Base-by-base conservation (phyloP, 768 basidiomycete species). In the Russula sp. region DNA sequence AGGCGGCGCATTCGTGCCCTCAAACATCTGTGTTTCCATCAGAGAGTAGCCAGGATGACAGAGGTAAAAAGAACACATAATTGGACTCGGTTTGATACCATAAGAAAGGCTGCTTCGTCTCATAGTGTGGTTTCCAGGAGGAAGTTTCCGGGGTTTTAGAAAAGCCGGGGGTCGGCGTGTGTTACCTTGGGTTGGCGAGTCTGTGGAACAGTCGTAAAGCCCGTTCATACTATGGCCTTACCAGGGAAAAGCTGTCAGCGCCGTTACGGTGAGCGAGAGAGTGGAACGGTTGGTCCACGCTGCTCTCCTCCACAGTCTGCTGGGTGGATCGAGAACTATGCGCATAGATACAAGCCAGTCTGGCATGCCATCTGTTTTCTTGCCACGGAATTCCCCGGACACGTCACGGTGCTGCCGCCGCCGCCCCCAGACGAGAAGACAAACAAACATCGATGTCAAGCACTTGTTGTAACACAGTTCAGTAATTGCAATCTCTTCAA, bases 281-380 rank as follows among this genome's bases (percentile, higher is more conserved):
- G 20, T n/a, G 49, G 16, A 20, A 42, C 10, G 42, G 34, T 37
- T 13, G 31, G 31, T 83, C 31, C 55, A 85, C 84, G 87, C 71
- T 87, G 84, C 73, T 85, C 84, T 8, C 82, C 78, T 14, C 86
- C 85, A 62, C 80, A 81, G 60, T 84, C 76, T 11, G 79, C 73
- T 0, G 82, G 80, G 71, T 89, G 85, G 31, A 88, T 83, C 88
- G 86, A 89, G 70, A 87, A 87, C 75, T 82, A 89, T 2, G 87
- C 82, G 72, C 88, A 91, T 37, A 78, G 78, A 68, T 88, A 90
- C 20, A 81, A 81, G 18, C 80, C 82, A 0, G 77, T 68, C 0
- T 86, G 85, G 68, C 88, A 90, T 9, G 35, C 27, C 27, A 3
- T 27, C 27, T 10, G 35, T 10, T 8, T 86, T 18, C 78, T 77